Evolutionary conservation across 1,284 basidiomycete genomes (phyloP).

Genomic region (Tetrapyrgos nigripes): DNA sequence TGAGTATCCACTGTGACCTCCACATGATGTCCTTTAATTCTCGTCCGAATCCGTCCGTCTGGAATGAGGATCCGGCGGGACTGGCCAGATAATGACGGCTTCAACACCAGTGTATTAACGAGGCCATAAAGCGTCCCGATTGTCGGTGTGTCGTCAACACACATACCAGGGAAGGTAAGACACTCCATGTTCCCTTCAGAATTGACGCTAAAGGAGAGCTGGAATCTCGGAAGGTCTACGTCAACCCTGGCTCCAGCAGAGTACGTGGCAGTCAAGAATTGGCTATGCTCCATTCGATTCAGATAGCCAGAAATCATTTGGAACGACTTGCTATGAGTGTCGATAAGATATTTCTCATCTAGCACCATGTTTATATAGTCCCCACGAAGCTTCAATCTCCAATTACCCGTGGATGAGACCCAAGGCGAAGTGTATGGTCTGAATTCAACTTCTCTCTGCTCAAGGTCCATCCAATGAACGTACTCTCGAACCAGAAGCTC

Average conservation of each 20-base stretch:
- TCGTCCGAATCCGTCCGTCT: too few relatives aligned
- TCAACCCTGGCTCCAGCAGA: neutral
- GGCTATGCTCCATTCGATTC: neutral
- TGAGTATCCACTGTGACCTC: too few relatives aligned
- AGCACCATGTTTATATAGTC: neutral
- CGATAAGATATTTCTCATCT: constrained; percentile 23
- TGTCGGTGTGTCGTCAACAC: neutral
- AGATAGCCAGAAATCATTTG: constrained; percentile 36
- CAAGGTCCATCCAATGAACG: constrained; percentile 46
- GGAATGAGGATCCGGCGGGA: too few relatives aligned
- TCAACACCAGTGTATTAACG: neutral
- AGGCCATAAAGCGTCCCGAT: constrained; percentile 7
- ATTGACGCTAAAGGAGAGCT: neutral
- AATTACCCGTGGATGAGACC: constrained; percentile 9
- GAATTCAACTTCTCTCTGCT: constrained; percentile 39
- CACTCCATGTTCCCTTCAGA: neutral
- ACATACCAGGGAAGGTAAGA: constrained; percentile 8
- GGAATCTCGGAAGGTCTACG: constrained; percentile 1
- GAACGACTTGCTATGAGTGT: constrained; percentile 37
- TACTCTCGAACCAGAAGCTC: constrained; percentile 34
- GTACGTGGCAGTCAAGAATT: neutral
- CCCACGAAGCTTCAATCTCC: neutral
- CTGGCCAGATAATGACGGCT: neutral
- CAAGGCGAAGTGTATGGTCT: constrained; percentile 35
- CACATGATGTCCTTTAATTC: too few relatives aligned